These are phyloP conservation scores for Juncus inflexus DNA, from an alignment of 176 grass and related monocot species.

Conservation along the genomic window DNA sequence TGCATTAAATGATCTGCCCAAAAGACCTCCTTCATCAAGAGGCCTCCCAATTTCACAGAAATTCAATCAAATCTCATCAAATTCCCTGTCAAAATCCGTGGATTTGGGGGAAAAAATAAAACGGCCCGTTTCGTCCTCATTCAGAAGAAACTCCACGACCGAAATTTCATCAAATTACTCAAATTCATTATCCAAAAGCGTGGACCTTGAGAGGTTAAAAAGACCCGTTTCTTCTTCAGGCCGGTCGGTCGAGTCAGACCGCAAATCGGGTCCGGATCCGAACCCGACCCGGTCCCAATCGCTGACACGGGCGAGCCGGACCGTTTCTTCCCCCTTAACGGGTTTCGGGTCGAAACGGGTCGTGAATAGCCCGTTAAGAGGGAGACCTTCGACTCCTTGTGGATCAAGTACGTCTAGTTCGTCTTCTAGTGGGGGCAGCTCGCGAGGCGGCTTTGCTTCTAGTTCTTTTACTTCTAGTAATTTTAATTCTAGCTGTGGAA, in stretches of 20 bases:
- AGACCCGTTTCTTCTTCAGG: slow-evolving; percentile 40
- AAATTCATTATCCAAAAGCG: slow-evolving; percentile 49
- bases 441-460: slow-evolving; percentile 36
- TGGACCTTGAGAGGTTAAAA: slow-evolving; percentile 52
- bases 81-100: slow-evolving; percentile 7
- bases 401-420: slow-evolving; percentile 71
- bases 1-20: neutral
- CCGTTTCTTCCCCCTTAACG: slow-evolving; percentile 50
- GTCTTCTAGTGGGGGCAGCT: slow-evolving; percentile 27
- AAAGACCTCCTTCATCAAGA: slow-evolving; percentile 19
- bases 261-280: slow-evolving; percentile 34
- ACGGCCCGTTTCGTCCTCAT: slow-evolving; percentile 10
- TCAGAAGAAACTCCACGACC: slow-evolving; percentile 3
- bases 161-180: slow-evolving; percentile 35
- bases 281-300: slow-evolving; percentile 40
- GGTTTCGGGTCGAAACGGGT: slow-evolving; percentile 43
- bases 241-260: slow-evolving; percentile 24
- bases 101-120: slow-evolving; percentile 7
- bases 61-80: slow-evolving; percentile 9
- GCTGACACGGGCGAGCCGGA: slow-evolving; percentile 42
- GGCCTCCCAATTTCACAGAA: slow-evolving; percentile 18
- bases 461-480: slow-evolving; percentile 46
- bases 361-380: slow-evolving; percentile 56
- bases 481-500: slow-evolving; percentile 16
- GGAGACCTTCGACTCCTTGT: slow-evolving; percentile 75